These are phyloP conservation scores for Prunus davidiana DNA, from an alignment of 306 rosid genomes.

Conservation along the genomic window DNA sequence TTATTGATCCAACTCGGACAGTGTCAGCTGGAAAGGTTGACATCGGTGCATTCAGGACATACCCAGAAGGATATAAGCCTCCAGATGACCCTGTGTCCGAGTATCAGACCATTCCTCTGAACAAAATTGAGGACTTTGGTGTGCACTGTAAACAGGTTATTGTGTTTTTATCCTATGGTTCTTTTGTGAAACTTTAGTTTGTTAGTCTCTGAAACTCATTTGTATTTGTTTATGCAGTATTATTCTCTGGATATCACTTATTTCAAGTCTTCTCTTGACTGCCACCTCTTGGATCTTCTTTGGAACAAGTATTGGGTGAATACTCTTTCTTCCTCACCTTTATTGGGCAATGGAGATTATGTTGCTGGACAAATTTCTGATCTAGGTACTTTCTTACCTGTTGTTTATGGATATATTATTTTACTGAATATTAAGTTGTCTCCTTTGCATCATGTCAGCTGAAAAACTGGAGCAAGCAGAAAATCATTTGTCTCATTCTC, in stretches of 20 bases:
- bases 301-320: constrained; percentile 98
- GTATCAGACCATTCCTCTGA: constrained; percentile 92
- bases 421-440: constrained; percentile 2
- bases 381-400: constrained; percentile 53
- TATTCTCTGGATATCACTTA: constrained; percentile 90
- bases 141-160: constrained; percentile 96
- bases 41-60: constrained; percentile 97
- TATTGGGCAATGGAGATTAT: constrained; percentile 89
- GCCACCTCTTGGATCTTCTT: constrained; percentile 86
- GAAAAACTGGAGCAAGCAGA: constrained; percentile 96
- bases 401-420: not conserved
- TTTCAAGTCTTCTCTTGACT: constrained; percentile 91
- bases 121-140: constrained; percentile 97
- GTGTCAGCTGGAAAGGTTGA: constrained; percentile 98
- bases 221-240: constrained; percentile 58
- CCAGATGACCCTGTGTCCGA: constrained; percentile 90
- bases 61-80: constrained; percentile 94
- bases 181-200: not conserved
- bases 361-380: constrained; percentile 96
- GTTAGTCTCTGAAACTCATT: constrained; percentile 14
- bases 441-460: constrained; percentile 50
- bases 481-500: constrained; percentile 86
- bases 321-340: constrained; percentile 88
- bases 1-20: constrained; percentile 89
- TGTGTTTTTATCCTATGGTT: constrained; percentile 2